phyloP scores from a whole-genome alignment of 768 basidiomycete genomes.

The Imleria badia region DNA sequence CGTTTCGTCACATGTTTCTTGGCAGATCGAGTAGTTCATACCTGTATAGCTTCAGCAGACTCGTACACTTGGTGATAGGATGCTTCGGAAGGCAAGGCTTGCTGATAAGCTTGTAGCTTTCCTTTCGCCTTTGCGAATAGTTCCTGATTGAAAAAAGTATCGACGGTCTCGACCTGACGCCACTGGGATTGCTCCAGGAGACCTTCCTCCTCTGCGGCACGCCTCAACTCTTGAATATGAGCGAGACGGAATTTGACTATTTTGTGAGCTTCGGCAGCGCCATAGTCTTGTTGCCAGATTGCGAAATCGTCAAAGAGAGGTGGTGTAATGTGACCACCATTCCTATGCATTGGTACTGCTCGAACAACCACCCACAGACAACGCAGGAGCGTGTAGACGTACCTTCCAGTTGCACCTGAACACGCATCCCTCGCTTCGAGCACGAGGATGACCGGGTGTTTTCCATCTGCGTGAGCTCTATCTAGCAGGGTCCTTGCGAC shows the following conservation, averaged over 20 bases:
- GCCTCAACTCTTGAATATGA: slow-evolving; percentile 50
- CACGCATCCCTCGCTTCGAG: slow-evolving; percentile 80
- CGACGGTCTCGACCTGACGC: slow-evolving; percentile 56
- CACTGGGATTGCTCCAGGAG: slow-evolving; percentile 54
- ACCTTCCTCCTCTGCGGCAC: slow-evolving; percentile 52
- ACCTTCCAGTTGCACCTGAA: slow-evolving; percentile 75
- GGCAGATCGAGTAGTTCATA: slow-evolving; percentile 7
- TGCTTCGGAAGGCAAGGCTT: slow-evolving; percentile 52
- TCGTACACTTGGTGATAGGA: slow-evolving; percentile 32
- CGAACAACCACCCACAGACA: neutral
- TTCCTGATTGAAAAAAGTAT: slow-evolving; percentile 49
- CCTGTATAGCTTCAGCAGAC: slow-evolving; percentile 33
- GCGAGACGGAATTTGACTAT: slow-evolving; percentile 62
- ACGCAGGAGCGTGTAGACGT: slow-evolving; percentile 14
- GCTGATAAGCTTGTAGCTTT: slow-evolving; percentile 44
- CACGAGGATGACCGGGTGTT: slow-evolving; percentile 54
- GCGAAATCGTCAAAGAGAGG: slow-evolving; percentile 59
- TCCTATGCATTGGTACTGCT: slow-evolving; percentile 37
- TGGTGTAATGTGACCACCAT: slow-evolving; percentile 69
- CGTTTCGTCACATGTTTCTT: neutral
- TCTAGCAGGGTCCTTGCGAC: slow-evolving; percentile 56
- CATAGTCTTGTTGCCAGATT: slow-evolving; percentile 45
- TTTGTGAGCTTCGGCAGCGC: slow-evolving; percentile 45
- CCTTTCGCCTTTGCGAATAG: slow-evolving; percentile 43
- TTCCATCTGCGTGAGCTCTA: slow-evolving; percentile 24